A percentile compares a stretch with the other conserved stretches of the same genome.
These are phyloP conservation scores for Boletus eberwhitei DNA, from an alignment of 768 basidiomycete species.

Conservation along the genomic window DNA sequence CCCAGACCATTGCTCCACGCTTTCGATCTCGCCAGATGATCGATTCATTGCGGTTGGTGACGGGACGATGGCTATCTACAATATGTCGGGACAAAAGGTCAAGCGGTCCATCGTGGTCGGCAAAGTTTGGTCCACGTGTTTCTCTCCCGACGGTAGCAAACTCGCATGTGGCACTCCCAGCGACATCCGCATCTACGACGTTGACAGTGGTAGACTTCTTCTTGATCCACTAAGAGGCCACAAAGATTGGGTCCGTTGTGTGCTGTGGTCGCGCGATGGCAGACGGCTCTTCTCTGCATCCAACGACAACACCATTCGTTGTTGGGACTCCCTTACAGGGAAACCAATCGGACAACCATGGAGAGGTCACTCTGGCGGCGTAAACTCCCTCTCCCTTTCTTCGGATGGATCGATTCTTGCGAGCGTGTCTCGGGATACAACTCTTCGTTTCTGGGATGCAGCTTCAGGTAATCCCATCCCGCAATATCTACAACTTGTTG, in stretches of 20 bases:
- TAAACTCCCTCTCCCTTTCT: not conserved
- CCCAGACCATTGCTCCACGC: no score
- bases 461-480: not conserved
- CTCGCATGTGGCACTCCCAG: not conserved
- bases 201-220: not conserved
- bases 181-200: not conserved
- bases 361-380: not conserved
- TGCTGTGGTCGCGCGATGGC: constrained; percentile 11
- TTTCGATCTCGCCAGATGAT: not conserved
- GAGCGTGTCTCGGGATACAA: constrained; percentile 4
- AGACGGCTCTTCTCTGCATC: constrained; percentile 2
- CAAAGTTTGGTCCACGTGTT: not conserved
- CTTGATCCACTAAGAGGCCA: not conserved
- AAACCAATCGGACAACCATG: not conserved
- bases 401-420: constrained; percentile 5
- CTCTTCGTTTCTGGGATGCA: constrained; percentile 9
- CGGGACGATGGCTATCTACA: no score
- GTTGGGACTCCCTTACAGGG: constrained; percentile 6
- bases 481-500: not conserved
- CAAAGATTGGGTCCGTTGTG: not conserved
- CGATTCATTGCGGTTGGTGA: not conserved
- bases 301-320: not conserved
- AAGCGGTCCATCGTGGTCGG: not conserved
- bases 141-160: not conserved
- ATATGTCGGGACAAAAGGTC: no score